phyloP scores from a whole-genome alignment of 805 yeast species.

The Scheffersomyces ergatensis region DNA sequence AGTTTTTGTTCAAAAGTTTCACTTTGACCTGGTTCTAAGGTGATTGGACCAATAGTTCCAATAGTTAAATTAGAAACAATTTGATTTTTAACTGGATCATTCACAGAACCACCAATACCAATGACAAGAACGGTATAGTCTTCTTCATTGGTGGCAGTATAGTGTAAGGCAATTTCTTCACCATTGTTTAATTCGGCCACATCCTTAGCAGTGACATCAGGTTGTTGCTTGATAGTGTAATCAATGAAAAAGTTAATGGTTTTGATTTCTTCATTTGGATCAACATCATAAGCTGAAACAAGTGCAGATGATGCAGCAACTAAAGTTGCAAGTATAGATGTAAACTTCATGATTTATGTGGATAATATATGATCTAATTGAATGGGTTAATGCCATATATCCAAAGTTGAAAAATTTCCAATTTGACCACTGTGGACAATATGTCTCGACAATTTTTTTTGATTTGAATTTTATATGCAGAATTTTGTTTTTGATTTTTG shows the following conservation, averaged over 20 bases:
- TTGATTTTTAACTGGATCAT: constrained; percentile 52
- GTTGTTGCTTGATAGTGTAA: constrained; percentile 48
- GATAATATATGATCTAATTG: too few species aligned
- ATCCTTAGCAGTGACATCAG: constrained; percentile 34
- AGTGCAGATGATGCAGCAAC: constrained; percentile 5
- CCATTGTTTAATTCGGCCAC: constrained; percentile 47
- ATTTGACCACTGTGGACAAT: neutral
- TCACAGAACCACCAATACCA: constrained; percentile 69
- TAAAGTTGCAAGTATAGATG: constrained; percentile 9
- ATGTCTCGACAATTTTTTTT: too few species aligned
- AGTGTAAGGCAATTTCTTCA: constrained; percentile 50
- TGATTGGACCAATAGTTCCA: constrained; percentile 59
- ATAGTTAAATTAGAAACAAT: constrained; percentile 61
- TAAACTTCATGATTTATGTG: constrained; percentile 17
- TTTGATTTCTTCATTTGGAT: constrained; percentile 3
- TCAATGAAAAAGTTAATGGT: constrained; percentile 35
- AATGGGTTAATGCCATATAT: too few species aligned
- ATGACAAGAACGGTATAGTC: constrained; percentile 53
- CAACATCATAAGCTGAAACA: constrained; percentile 6
- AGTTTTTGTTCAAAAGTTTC: constrained; percentile 56
- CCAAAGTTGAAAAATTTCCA: too few species aligned
- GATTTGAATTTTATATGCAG: too few species aligned
- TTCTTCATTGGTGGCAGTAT: constrained; percentile 55
- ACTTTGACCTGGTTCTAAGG: constrained; percentile 48
- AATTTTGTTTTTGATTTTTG: too few species aligned